Evolutionary conservation across 176 grass and related monocot species (phyloP).

Genomic region (Poa pratensis): DNA sequence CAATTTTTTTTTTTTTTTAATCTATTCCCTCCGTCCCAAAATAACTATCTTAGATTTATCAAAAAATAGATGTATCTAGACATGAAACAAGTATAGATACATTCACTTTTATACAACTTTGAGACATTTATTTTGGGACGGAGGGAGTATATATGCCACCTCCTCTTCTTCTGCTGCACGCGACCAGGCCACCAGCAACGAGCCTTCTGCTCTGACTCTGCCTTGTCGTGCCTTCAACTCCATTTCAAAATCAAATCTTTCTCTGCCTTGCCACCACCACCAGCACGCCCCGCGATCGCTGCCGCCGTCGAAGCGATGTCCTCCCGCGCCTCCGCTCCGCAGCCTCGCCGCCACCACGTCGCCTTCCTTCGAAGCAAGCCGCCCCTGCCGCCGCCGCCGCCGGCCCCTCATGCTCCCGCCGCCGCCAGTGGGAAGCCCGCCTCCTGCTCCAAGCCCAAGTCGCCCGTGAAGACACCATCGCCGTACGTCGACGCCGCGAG

Average conservation of each 20-base stretch:
- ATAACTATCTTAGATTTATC: no score
- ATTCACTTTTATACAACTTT: no score
- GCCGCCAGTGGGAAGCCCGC: constrained; percentile 30
- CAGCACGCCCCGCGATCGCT: not conserved
- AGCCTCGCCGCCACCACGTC: not conserved
- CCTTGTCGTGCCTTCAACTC: constrained; percentile 20
- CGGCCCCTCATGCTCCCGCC: not conserved
- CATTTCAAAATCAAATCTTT: constrained; percentile 29
- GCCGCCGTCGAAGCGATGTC: constrained; percentile 22
- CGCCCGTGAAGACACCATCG: not conserved
- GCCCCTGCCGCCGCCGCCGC: not conserved
- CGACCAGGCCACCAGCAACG: no score
- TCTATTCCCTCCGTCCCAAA: no score
- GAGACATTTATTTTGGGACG: no score
- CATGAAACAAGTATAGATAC: no score
- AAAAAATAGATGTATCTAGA: no score
- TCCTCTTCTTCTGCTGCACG: no score
- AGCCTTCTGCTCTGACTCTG: no score
- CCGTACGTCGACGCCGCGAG: constrained; percentile 28
- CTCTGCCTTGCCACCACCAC: no score
- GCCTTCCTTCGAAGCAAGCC: constrained; percentile 18
- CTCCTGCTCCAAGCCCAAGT: constrained; percentile 50
- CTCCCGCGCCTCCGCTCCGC: not conserved
- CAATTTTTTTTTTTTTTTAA: no score
- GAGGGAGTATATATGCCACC: no score